Evolutionary conservation across 2,329 filamentous ascomycete species (phyloP).

Genomic region (Penicillium paneum): DNA sequence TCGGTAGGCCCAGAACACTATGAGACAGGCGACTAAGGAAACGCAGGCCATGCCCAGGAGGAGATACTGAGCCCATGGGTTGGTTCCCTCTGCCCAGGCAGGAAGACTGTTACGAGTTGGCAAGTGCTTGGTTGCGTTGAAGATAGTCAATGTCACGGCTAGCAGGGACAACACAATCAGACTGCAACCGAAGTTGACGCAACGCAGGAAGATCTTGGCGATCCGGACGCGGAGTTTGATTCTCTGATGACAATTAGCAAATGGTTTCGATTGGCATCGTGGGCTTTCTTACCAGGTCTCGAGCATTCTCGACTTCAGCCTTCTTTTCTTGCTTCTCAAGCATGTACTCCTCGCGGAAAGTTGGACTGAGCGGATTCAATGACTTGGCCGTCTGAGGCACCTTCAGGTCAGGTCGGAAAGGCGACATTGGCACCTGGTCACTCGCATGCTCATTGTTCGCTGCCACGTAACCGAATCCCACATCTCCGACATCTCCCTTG

Average conservation of each 20-base stretch:
- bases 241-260: conserved; percentile 61
- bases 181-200: conserved; percentile 95
- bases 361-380: conserved; percentile 82
- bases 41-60: conserved; percentile 75
- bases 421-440: conserved; percentile 65
- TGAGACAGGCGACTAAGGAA: conserved; percentile 73
- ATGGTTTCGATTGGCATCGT: background rate
- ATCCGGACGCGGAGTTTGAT: conserved; percentile 86
- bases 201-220: conserved; percentile 91
- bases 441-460: conserved; percentile 51
- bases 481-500: conserved; percentile 65
- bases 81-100: conserved; percentile 76
- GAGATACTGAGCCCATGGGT: conserved; percentile 84
- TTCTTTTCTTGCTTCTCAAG: conserved; percentile 78
- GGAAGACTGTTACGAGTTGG: conserved; percentile 75
- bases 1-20: conserved; percentile 82
- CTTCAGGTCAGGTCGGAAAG: conserved; percentile 86
- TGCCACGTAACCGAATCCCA: conserved; percentile 88
- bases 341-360: conserved; percentile 81
- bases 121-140: conserved; percentile 78
- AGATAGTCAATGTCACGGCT: conserved; percentile 82
- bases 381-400: conserved; percentile 75
- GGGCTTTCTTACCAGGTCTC: conserved; percentile 70
- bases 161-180: conserved; percentile 92
- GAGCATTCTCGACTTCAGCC: conserved; percentile 82